Percentiles rank a stretch among this genome's conserved stretches.
Conservation (phyloP, 2,329 filamentous ascomycete species). For the Botryotinia globosa region DNA sequence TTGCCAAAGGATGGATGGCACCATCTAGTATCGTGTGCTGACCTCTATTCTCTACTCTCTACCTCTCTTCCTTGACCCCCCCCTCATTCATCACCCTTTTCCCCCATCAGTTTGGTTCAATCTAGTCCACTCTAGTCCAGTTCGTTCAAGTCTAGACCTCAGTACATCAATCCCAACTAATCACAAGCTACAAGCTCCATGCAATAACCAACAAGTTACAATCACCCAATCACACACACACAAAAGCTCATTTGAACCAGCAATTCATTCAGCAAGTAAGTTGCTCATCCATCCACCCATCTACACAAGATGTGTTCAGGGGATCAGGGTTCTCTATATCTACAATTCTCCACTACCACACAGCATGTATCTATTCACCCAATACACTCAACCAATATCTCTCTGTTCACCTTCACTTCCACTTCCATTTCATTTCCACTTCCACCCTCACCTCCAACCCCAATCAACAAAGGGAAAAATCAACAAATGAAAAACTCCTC, state of each 20-base stretch:
- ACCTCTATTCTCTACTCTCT: no score
- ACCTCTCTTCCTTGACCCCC: no score
- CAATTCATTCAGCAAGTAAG: conserved; percentile 3
- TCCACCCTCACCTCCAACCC: neutral
- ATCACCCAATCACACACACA: neutral
- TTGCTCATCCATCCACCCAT: neutral
- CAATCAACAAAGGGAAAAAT: neutral
- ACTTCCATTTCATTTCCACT: neutral
- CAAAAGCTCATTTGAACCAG: neutral
- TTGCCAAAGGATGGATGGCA: no score
- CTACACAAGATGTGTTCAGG: neutral
- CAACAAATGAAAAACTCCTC: conserved; percentile 1
- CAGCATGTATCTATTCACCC: neutral
- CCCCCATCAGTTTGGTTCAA: no score
- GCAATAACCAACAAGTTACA: neutral
- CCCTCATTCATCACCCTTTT: no score
- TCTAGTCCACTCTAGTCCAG: neutral
- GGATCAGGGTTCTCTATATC: neutral
- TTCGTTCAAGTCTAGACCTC: neutral
- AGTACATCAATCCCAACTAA: neutral
- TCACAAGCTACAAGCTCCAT: neutral
- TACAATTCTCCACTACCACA: neutral
- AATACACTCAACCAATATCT: neutral
- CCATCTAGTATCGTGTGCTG: no score
- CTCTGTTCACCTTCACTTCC: neutral